Percentiles rank a stretch among this genome's conserved stretches.
Evolutionary conservation across 2,329 filamentous ascomycete genomes (phyloP).

Genomic region (Cladosporium cucumerinum): DNA sequence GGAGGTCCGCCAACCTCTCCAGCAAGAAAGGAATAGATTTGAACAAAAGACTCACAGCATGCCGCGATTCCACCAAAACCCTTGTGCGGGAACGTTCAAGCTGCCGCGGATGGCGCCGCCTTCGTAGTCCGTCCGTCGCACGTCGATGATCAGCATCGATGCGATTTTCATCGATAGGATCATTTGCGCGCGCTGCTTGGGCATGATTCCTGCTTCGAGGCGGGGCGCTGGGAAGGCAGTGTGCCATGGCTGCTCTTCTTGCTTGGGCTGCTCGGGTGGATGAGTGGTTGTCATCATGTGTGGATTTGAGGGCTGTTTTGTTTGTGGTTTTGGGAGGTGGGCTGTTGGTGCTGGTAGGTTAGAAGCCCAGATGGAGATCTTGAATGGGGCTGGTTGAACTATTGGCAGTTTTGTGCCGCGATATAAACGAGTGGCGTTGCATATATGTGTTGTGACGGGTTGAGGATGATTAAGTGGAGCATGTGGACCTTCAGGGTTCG

Average conservation of each 20-base stretch:
- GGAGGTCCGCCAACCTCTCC: not conserved
- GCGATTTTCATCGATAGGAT: conserved; percentile 36
- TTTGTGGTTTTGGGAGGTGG: not conserved
- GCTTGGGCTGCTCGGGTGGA: not conserved
- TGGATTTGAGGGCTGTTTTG: not conserved
- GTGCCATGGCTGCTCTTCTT: conserved; percentile 34
- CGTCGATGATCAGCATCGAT: conserved; percentile 42
- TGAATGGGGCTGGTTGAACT: not conserved
- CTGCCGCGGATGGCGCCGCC: conserved; percentile 45
- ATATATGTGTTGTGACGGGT: not conserved
- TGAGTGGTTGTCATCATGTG: not conserved
- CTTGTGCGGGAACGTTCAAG: conserved; percentile 48
- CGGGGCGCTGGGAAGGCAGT: conserved; percentile 42
- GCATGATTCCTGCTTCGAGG: conserved; percentile 38
- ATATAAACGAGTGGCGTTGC: not conserved
- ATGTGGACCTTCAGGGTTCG: not conserved
- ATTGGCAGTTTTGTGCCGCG: not conserved
- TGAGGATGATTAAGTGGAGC: not conserved
- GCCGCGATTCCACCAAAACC: conserved; percentile 45
- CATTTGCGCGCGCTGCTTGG: conserved; percentile 37
- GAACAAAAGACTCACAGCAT: conserved; percentile 29
- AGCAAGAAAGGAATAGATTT: too few relatives aligned
- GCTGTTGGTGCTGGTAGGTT: not conserved
- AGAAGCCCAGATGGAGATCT: not conserved
- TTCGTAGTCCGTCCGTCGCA: conserved; percentile 47